These are phyloP conservation scores for Komagataella pseudopastoris DNA, from an alignment of 805 yeast genomes.

Conservation along the genomic window DNA sequence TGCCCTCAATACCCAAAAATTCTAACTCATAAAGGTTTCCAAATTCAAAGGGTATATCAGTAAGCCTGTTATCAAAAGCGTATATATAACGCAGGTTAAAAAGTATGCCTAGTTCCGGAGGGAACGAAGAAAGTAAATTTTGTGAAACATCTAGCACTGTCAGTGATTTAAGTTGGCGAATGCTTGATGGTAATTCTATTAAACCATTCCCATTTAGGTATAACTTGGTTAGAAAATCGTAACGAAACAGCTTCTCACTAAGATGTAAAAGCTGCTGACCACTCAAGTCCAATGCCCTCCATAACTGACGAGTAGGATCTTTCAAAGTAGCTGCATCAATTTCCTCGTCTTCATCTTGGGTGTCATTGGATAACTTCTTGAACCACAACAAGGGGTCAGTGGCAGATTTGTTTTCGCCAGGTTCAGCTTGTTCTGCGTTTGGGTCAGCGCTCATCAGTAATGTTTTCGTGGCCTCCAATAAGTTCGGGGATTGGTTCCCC, in stretches of 20 bases:
- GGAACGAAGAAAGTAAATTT: slow-evolving; percentile 60
- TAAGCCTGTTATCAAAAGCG: slow-evolving; percentile 75
- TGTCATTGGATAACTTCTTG: slow-evolving; percentile 17
- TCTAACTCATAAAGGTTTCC: slow-evolving; percentile 77
- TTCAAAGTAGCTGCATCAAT: slow-evolving; percentile 51
- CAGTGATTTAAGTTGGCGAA: slow-evolving; percentile 56
- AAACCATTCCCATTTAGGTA: slow-evolving; percentile 81
- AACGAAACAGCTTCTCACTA: slow-evolving; percentile 65
- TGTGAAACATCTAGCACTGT: slow-evolving; percentile 78
- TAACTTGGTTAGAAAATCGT: slow-evolving; percentile 73
- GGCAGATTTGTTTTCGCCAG: slow-evolving; percentile 13
- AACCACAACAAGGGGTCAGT: slow-evolving; percentile 25
- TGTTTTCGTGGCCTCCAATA: slow-evolving; percentile 26
- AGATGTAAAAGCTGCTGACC: slow-evolving; percentile 73
- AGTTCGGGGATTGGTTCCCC: slow-evolving; percentile 8
- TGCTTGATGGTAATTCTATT: slow-evolving; percentile 48
- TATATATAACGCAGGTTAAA: slow-evolving; percentile 70
- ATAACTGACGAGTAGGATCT: slow-evolving; percentile 63
- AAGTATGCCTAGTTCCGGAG: slow-evolving; percentile 74
- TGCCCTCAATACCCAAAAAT: slow-evolving; percentile 89
- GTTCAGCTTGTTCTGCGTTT: slow-evolving; percentile 7
- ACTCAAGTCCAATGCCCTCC: slow-evolving; percentile 89
- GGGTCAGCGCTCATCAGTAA: slow-evolving; percentile 16
- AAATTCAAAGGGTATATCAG: slow-evolving; percentile 67
- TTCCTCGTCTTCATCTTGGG: slow-evolving; percentile 41